phyloP scores from a whole-genome alignment of 2,329 filamentous ascomycete genomes.

The Chaetothyriales sp. region DNA sequence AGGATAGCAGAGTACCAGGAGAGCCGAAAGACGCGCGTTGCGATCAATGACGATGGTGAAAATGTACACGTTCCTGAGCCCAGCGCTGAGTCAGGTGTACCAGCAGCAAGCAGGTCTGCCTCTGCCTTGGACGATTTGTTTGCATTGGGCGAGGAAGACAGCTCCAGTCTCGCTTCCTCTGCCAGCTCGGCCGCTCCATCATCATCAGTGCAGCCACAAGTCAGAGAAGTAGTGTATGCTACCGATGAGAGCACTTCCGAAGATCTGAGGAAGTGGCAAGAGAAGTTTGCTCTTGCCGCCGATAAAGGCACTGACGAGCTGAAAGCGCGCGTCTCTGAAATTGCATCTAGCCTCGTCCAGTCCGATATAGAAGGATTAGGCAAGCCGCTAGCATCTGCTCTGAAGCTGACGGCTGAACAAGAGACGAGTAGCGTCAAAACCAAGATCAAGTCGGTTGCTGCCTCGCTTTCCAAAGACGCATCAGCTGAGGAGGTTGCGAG shows the following conservation, averaged over 20 bases:
- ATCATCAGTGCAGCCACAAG: conserved; percentile 2
- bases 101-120: conserved; percentile 4
- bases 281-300: conserved; percentile 70
- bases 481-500: conserved; percentile 37
- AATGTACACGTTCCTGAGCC: conserved; percentile 34
- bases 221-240: conserved; percentile 1
- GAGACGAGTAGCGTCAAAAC: conserved; percentile 52
- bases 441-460: conserved; percentile 44
- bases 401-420: conserved; percentile 51
- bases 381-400: conserved; percentile 48
- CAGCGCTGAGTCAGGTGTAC: conserved; percentile 13
- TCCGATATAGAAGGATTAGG: conserved; percentile 51
- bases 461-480: conserved; percentile 42
- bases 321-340: conserved; percentile 47
- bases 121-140: conserved; percentile 11
- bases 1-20: conserved; percentile 53
- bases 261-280: conserved; percentile 74
- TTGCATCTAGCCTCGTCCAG: conserved; percentile 56
- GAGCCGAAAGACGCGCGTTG: conserved; percentile 47
- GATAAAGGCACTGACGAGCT: conserved; percentile 66
- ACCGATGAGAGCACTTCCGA: conserved; percentile 48
- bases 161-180: conserved; percentile 16
- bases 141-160: conserved; percentile 10
- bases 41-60: conserved; percentile 26
- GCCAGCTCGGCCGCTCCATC: conserved; percentile 13